Evolutionary conservation across 768 basidiomycete genomes (phyloP).

Genomic region (Termitomyces sp.): DNA sequence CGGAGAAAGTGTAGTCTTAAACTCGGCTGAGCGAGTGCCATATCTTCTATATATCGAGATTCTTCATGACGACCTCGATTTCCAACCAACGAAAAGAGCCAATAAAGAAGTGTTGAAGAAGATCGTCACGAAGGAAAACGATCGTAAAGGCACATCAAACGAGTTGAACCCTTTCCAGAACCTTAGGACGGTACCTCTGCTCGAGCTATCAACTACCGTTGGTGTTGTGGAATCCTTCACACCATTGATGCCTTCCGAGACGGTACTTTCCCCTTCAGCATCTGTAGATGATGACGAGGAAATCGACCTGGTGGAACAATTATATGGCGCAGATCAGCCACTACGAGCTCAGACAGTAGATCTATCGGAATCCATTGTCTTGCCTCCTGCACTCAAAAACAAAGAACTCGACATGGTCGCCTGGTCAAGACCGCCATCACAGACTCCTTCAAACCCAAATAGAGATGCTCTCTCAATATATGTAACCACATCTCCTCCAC

Average conservation of each 20-base stretch:
- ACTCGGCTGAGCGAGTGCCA: constrained; percentile 94
- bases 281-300: constrained; percentile 64
- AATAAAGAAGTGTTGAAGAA: constrained; percentile 86
- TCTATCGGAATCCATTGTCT: constrained; percentile 76
- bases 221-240: constrained; percentile 22
- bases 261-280: constrained; percentile 18
- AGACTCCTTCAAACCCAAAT: constrained; percentile 33
- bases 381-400: constrained; percentile 82
- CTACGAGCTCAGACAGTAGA: constrained; percentile 68
- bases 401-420: constrained; percentile 81
- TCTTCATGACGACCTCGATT: constrained; percentile 84
- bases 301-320: constrained; percentile 94
- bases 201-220: constrained; percentile 17
- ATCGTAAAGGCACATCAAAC: constrained; percentile 49
- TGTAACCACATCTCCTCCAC: constrained; percentile 7
- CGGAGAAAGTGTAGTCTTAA: constrained; percentile 94
- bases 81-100: constrained; percentile 75
- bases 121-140: constrained; percentile 61
- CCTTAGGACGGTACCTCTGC: constrained; percentile 16
- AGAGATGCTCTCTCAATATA: constrained; percentile 14
- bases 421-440: constrained; percentile 64
- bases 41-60: constrained; percentile 92
- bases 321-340: constrained; percentile 77
- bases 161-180: constrained; percentile 45
- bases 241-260: constrained; percentile 13